A percentile compares a stretch with the other conserved stretches of the same genome.
These are phyloP conservation scores for Fusarium papillatum DNA, from an alignment of 2,329 filamentous ascomycete species.

Conservation along the genomic window DNA sequence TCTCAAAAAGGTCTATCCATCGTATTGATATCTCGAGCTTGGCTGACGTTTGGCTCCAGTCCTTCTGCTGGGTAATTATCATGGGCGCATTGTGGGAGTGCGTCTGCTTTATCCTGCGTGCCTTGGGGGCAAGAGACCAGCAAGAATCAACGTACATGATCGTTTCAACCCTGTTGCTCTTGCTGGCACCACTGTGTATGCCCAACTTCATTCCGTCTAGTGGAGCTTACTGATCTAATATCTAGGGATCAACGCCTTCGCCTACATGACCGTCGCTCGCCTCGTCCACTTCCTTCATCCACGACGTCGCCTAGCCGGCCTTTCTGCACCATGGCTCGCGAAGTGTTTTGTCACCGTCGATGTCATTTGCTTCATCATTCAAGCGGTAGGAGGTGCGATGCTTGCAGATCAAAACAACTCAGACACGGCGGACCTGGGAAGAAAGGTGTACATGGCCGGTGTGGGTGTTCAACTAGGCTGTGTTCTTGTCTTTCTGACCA, in stretches of 20 bases:
- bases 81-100: background rate
- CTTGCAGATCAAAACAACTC: background rate
- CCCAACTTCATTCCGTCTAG: no score
- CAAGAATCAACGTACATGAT: background rate
- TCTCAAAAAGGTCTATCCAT: background rate
- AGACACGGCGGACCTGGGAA: background rate
- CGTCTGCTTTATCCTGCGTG: background rate
- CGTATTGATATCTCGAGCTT: rapidly evolving
- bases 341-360: background rate
- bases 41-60: rapidly evolving
- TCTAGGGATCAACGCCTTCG: background rate
- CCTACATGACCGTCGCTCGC: background rate
- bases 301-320: background rate
- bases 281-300: background rate
- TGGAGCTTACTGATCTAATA: no score
- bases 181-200: background rate
- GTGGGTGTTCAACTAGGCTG: background rate
- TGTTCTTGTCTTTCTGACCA: background rate
- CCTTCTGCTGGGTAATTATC: background rate
- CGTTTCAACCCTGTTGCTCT: background rate
- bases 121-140: background rate
- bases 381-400: background rate
- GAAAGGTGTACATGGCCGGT: background rate
- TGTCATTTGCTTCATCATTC: background rate
- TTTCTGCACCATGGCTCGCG: background rate